Base-by-base conservation (phyloP, 2,329 filamentous ascomycete species). In the Cytospora mali region DNA sequence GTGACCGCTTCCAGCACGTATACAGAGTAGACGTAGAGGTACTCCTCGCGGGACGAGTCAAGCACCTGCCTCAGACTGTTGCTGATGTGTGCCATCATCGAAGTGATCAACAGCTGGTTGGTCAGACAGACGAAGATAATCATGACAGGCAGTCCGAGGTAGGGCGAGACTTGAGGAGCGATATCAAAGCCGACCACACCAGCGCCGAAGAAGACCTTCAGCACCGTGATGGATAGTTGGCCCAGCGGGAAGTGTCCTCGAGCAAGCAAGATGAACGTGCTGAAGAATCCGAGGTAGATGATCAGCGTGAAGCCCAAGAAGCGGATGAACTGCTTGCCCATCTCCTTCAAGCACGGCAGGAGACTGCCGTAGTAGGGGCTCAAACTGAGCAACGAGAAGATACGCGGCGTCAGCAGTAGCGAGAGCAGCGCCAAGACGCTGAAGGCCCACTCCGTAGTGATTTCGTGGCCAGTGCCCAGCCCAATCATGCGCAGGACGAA, bases 401-500 rank as follows among this genome's bases (percentile, higher is more conserved):
- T 58, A 3, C 60, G 35, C 49, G 60, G 60, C 6, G 39, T 58
- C 33, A 62, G 49, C 9, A 62, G 55, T 4, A 62, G 60, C 6
- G 60, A 62, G 55, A 54, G 60, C 11, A 62, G 54, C 13, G 60
- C 60, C 27, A 62, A 31, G 60, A 62, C 28, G 49, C 31, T 62
- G 49, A 62, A 62, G 21, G 60, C 60, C 60, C 54, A 62, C 25
- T 62, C 55, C 48, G 31, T 14, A 1, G 23, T 58, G 5, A 11
- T 35, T 16, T 53, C 60, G 35, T 52, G 50, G 13, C 55, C 55
- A n/a, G 23, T 62, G 49, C 27, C 23, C 21, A 62, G 28, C 27
- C 60, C 60, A 35, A 62, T n/a, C 54, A 62, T 53, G 1, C 60
- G 60, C n/a, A 62, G 50, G 27, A 62, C 60, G 39, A 62, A 90